Evolutionary conservation across 2,329 filamentous ascomycete species (phyloP).

Genomic region (Ceratocystis colombiana): DNA sequence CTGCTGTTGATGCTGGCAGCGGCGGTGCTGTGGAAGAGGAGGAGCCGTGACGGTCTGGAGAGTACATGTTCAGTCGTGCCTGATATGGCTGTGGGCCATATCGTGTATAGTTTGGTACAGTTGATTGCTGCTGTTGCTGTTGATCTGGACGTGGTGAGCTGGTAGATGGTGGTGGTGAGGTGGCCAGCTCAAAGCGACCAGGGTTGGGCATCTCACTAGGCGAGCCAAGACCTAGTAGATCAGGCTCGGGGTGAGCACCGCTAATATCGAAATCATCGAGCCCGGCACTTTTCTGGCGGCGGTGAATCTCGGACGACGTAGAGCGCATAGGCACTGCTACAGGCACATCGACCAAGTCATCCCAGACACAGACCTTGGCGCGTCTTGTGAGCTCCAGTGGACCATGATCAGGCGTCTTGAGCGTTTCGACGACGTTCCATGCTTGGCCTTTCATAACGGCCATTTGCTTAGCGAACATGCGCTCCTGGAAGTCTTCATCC

Average conservation of each 20-base stretch:
- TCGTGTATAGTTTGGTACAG: constrained; percentile 21
- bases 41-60: constrained; percentile 37
- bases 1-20: constrained; percentile 30
- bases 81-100: constrained; percentile 35
- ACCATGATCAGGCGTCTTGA: constrained; percentile 86
- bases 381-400: constrained; percentile 85
- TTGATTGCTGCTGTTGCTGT: constrained; percentile 14
- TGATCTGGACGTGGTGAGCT: neutral
- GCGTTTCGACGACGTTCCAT: constrained; percentile 96
- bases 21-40: neutral
- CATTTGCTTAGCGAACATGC: constrained; percentile 97
- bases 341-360: constrained; percentile 91
- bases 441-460: constrained; percentile 99
- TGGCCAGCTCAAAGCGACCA: constrained; percentile 60
- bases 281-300: constrained; percentile 42
- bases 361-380: constrained; percentile 91
- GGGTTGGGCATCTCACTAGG: constrained; percentile 61
- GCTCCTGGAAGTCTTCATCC: constrained; percentile 92
- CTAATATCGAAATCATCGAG: constrained; percentile 87
- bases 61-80: constrained; percentile 37
- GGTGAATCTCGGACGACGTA: constrained; percentile 73
- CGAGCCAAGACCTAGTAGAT: constrained; percentile 59
- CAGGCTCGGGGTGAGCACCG: constrained; percentile 38
- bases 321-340: constrained; percentile 82
- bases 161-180: constrained; percentile 31